Evolutionary conservation across 441 rosid genomes (phyloP).

Genomic region (Pelargonium australe): DNA sequence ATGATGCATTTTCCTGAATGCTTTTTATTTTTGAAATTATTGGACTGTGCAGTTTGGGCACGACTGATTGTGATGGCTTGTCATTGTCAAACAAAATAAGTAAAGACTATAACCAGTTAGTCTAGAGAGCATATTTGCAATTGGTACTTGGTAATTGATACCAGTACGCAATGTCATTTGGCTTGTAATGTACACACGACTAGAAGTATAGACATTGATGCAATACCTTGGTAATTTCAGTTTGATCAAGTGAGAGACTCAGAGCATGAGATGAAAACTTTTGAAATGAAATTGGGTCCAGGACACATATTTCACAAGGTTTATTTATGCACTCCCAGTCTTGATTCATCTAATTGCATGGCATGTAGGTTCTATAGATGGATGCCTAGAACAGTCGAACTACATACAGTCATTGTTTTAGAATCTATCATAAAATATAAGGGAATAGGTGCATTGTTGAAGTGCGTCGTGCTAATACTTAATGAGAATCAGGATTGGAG

Average conservation of each 20-base stretch:
- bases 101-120: background rate
- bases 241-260: too few relatives aligned
- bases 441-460: background rate
- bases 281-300: background rate
- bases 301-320: background rate
- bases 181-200: background rate
- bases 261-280: background rate
- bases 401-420: background rate
- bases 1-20: slow-evolving; percentile 24
- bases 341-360: background rate
- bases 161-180: background rate
- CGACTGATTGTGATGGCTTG: too few relatives aligned
- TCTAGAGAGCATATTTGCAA: background rate
- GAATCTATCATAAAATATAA: background rate
- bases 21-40: background rate
- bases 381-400: background rate
- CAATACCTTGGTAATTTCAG: too few relatives aligned
- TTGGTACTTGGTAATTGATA: background rate
- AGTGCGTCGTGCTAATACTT: background rate
- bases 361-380: too few relatives aligned
- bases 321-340: background rate
- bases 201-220: too few relatives aligned
- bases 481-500: background rate
- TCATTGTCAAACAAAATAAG: too few relatives aligned
- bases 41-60: background rate